Conservation (phyloP, 495 filamentous ascomycete species). For the Xylaria curta region DNA sequence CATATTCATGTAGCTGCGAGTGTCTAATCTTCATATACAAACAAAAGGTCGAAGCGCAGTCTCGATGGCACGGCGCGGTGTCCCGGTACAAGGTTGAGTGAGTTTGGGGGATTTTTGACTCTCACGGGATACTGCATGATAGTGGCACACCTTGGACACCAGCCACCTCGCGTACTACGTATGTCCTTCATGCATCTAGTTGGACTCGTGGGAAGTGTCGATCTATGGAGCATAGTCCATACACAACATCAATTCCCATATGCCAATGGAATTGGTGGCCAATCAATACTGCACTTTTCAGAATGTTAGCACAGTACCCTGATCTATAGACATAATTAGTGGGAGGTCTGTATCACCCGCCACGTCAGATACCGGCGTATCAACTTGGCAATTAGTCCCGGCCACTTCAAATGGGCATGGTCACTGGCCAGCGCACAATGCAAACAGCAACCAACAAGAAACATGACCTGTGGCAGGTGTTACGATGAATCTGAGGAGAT, state of each 20-base stretch:
- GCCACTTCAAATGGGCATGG: background rate
- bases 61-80: background rate
- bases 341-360: slow-evolving; percentile 8
- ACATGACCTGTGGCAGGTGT: slow-evolving; percentile 11
- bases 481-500: slow-evolving; percentile 3
- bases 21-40: background rate
- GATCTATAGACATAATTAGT: slow-evolving; percentile 1
- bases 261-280: background rate
- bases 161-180: background rate
- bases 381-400: slow-evolving; percentile 9
- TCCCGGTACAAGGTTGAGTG: background rate
- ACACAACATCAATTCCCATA: background rate
- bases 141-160: background rate
- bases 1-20: background rate
- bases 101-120: background rate
- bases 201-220: slow-evolving; percentile 4
- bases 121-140: background rate
- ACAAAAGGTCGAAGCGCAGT: background rate
- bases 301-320: slow-evolving; percentile 1
- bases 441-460: slow-evolving; percentile 16
- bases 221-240: background rate
- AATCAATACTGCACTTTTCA: background rate
- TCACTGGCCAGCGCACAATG: slow-evolving; percentile 22
- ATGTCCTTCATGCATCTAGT: background rate
- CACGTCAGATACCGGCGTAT: slow-evolving; percentile 17